A percentile compares a stretch with the other conserved stretches of the same genome.
Evolutionary conservation across 2,329 filamentous ascomycete genomes (phyloP).

Genomic region (Aphanocladium album): DNA sequence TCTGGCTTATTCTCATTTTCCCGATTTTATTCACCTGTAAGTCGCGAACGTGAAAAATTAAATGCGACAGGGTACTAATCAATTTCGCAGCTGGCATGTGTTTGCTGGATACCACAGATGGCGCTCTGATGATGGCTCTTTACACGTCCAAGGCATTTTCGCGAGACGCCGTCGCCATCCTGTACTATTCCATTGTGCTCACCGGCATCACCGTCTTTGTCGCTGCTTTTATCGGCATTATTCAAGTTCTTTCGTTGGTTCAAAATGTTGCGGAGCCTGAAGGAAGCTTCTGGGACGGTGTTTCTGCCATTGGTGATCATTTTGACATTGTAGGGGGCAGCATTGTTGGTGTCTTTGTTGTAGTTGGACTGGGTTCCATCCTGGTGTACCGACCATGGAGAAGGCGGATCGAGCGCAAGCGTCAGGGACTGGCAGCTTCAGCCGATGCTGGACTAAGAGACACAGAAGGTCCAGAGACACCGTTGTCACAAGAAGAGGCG

Average conservation of each 20-base stretch:
- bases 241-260: conserved; percentile 77
- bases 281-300: conserved; percentile 87
- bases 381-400: conserved; percentile 78
- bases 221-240: conserved; percentile 75
- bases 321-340: conserved; percentile 82
- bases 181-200: conserved; percentile 89
- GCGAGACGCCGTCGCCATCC: conserved; percentile 77
- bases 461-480: conserved; percentile 4
- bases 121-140: conserved; percentile 89
- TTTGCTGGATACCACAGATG: conserved; percentile 85
- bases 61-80: not conserved
- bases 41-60: conserved; percentile 14
- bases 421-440: not conserved
- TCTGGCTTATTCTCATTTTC: conserved; percentile 93
- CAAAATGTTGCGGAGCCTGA: conserved; percentile 68
- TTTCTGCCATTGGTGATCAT: conserved; percentile 68
- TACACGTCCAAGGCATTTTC: conserved; percentile 79
- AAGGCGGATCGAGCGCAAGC: conserved; percentile 32
- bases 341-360: conserved; percentile 79
- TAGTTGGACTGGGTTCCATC: conserved; percentile 70
- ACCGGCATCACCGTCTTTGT: conserved; percentile 80
- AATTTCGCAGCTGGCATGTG: conserved; percentile 81
- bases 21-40: conserved; percentile 80
- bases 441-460: conserved; percentile 9
- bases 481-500: conserved; percentile 1